These are phyloP conservation scores for Suhomyces sp. DNA, from an alignment of 805 yeast species.

Conservation along the genomic window DNA sequence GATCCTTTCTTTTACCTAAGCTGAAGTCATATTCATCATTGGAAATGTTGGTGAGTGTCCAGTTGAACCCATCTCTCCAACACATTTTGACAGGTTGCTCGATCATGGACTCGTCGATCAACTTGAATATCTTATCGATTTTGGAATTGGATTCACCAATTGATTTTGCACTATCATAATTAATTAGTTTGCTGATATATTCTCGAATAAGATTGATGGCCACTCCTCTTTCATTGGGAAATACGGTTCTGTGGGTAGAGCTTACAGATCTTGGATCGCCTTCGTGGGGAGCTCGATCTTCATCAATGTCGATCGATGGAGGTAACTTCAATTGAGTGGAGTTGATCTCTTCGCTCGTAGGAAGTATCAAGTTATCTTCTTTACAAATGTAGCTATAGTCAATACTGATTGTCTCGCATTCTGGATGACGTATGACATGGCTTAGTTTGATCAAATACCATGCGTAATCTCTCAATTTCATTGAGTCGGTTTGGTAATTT, in stretches of 20 bases:
- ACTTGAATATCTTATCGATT: constrained; percentile 14
- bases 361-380: constrained; percentile 6
- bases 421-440: constrained; percentile 12
- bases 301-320: not conserved
- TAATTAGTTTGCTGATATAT: constrained; percentile 13
- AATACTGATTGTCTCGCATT: constrained; percentile 8
- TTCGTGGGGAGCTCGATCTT: not conserved
- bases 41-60: constrained; percentile 10
- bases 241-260: constrained; percentile 5
- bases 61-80: constrained; percentile 18
- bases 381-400: constrained; percentile 12
- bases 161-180: constrained; percentile 3
- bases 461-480: constrained; percentile 24
- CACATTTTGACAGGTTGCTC: constrained; percentile 14
- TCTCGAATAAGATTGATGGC: constrained; percentile 22
- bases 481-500: constrained; percentile 18
- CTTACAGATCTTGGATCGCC: not conserved
- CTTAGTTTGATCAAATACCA: constrained; percentile 31
- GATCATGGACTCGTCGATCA: constrained; percentile 18
- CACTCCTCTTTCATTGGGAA: constrained; percentile 21
- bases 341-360: not conserved
- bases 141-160: constrained; percentile 8
- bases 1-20: constrained; percentile 1
- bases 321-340: not conserved
- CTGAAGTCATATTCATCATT: constrained; percentile 8